Evolutionary conservation across 805 yeast genomes (phyloP), one percentile per base, ranked within the genome.

Genomic region (Wickerhamiella hasegawae): DNA sequence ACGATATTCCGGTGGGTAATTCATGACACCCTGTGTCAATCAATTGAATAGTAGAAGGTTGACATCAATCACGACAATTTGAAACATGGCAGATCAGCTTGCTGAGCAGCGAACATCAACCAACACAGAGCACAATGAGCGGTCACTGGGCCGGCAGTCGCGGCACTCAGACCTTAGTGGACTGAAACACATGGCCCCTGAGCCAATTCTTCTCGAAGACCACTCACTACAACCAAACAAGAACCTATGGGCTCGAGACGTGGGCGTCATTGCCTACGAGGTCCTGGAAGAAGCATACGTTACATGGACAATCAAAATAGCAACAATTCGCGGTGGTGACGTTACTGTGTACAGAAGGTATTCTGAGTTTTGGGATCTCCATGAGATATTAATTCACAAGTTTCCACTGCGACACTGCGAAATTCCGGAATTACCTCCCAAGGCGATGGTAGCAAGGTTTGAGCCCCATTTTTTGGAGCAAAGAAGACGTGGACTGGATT

Each of bases 331-430:
- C 4, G 58, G 54, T 1, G 48, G 58, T 1, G 40, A 44, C 3
- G 62, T 77, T 15, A 50, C 56, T 31, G 46, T 71, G 3, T 67
- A 71, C 48, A 71, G 68, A 49, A 52, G 94, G 26, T 81, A 76
- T 52, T 66, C 71, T 24, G 87, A 80, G 31, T 68, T 81, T 40
- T 73, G 56, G 27, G 41, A 39, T 22, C 59, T 81, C 24, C 60
- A 76, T 18, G 45, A 45, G 1, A 40, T 45, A 4, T 51, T 77
- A 16, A 47, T 45, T 11, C 32, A 28, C 3, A 55, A 52, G 22
- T 66, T 58, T 40, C 68, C 70, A 0, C 40, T 45, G 1, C 45
- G 49, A n/a, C 27, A 35, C 11, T 44, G 46, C n/a, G 58, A 60
- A 37, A 54, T 71, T 12, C 68, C 72, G 3, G 47, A 45, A 5